These are phyloP conservation scores for Crepidotus variabilis DNA, from an alignment of 768 basidiomycete species.

Conservation along the genomic window DNA sequence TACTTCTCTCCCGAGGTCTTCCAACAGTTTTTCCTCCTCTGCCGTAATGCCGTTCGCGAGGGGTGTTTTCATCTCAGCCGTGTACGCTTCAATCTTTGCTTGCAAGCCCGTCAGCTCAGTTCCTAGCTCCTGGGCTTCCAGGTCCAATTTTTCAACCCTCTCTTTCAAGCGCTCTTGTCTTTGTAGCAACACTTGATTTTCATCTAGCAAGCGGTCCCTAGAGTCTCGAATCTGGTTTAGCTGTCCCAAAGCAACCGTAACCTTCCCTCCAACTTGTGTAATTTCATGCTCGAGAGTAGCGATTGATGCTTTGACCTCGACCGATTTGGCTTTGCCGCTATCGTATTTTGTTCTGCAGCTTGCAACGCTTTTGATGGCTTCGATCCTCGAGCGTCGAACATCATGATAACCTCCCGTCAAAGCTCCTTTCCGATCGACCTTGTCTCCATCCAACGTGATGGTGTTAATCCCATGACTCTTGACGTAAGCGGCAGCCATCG, in stretches of 20 bases:
- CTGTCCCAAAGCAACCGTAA: conserved; percentile 67
- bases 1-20: conserved; percentile 66
- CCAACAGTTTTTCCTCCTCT: conserved; percentile 68
- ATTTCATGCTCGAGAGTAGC: conserved; percentile 81
- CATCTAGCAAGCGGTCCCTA: conserved; percentile 62
- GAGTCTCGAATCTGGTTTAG: conserved; percentile 67
- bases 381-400: conserved; percentile 83
- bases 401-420: conserved; percentile 97
- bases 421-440: conserved; percentile 94
- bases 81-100: conserved; percentile 61
- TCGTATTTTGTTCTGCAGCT: conserved; percentile 74
- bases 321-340: conserved; percentile 55
- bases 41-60: conserved; percentile 70
- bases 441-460: conserved; percentile 96
- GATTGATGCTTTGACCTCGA: conserved; percentile 74
- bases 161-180: conserved; percentile 70
- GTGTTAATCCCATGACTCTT: conserved; percentile 94
- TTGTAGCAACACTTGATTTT: conserved; percentile 51
- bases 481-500: conserved; percentile 90
- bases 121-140: conserved; percentile 66
- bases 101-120: conserved; percentile 62
- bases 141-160: conserved; percentile 61
- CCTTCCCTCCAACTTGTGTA: conserved; percentile 66
- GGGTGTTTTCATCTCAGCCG: conserved; percentile 67
- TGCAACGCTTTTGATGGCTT: conserved; percentile 75